A percentile compares a stretch with the other conserved stretches of the same genome.
Conservation (phyloP, 768 basidiomycete genomes). For the Rhodotorula paludigena region DNA sequence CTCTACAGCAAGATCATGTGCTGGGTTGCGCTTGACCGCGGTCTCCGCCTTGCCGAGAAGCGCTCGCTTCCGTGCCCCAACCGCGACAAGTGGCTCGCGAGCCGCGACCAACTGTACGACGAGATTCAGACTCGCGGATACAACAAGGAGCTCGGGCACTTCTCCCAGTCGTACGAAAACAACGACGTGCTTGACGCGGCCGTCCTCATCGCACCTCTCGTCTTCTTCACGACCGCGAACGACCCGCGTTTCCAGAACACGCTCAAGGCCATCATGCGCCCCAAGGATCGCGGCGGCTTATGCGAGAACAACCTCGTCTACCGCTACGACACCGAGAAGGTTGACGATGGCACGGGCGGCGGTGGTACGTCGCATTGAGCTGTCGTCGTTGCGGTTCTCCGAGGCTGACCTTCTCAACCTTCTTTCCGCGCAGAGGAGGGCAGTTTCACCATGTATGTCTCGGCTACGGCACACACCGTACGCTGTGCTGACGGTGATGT, state of each 20-base stretch:
- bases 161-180: conserved; percentile 78
- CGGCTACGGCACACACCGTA: background rate
- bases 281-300: conserved; percentile 71
- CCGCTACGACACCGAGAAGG: conserved; percentile 78
- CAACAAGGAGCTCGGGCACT: conserved; percentile 54
- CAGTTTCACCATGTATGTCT: conserved; percentile 55
- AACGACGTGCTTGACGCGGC: conserved; percentile 69
- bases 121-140: conserved; percentile 86
- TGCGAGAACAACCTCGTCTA: conserved; percentile 63
- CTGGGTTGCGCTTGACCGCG: conserved; percentile 93
- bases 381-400: too few species aligned
- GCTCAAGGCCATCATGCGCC: conserved; percentile 72
- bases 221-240: conserved; percentile 63
- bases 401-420: too few species aligned
- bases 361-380: conserved; percentile 28
- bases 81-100: conserved; percentile 60
- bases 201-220: conserved; percentile 84
- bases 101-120: conserved; percentile 81
- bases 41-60: conserved; percentile 90
- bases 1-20: conserved; percentile 30
- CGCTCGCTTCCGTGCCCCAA: conserved; percentile 66
- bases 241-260: conserved; percentile 87
- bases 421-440: too few species aligned
- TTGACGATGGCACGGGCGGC: conserved; percentile 81
- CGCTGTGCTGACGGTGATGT: background rate